Percentiles rank a stretch among this genome's conserved stretches.
Evolutionary conservation across 2,329 filamentous ascomycete species (phyloP).

Genomic region (Diaporthe helianthi): DNA sequence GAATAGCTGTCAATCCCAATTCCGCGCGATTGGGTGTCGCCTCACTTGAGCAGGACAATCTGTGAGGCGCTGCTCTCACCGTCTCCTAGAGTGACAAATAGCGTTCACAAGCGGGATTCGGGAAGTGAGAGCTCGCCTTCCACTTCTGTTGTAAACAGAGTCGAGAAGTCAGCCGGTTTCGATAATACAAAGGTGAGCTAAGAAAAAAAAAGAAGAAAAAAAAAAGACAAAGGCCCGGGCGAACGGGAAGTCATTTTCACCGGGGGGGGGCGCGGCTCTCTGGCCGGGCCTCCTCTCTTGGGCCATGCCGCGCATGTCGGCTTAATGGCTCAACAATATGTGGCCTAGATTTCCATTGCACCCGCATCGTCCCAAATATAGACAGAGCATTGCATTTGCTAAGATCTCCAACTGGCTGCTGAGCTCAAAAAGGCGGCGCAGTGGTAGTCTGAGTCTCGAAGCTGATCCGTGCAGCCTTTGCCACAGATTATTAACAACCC

Average conservation of each 20-base stretch:
- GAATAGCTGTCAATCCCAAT: not conserved
- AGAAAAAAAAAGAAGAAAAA: not conserved
- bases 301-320: not conserved
- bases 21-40: not conserved
- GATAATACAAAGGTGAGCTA: too few species aligned
- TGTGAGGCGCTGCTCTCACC: not conserved
- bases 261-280: too few species aligned
- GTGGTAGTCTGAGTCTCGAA: not conserved
- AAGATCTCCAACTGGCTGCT: not conserved
- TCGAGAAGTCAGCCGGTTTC: not conserved
- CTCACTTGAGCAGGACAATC: too few species aligned
- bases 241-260: not conserved
- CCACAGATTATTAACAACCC: not conserved
- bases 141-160: not conserved
- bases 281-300: not conserved
- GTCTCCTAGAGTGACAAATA: not conserved
- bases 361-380: not conserved
- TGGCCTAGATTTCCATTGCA: not conserved
- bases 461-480: not conserved
- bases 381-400: not conserved
- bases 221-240: too few species aligned
- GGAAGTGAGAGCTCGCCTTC: not conserved
- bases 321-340: not conserved
- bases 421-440: not conserved
- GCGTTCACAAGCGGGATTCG: not conserved